A percentile compares a stretch with the other conserved stretches of the same genome.
phyloP scores from a whole-genome alignment of 164 flowering plant species.

The Vitis amurensis region DNA sequence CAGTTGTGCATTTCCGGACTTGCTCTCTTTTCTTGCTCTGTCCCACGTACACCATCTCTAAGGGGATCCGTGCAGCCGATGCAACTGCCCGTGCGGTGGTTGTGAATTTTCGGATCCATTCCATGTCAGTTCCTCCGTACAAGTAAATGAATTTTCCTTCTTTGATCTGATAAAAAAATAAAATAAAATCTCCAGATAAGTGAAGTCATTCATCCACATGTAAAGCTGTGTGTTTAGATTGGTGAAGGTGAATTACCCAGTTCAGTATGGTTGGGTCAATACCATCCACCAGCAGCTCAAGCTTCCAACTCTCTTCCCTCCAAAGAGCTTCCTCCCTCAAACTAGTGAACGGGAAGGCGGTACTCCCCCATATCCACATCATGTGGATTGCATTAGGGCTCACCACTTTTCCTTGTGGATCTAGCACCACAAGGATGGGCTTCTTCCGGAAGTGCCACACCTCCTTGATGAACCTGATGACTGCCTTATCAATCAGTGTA shows the following conservation, averaged over 20 bases:
- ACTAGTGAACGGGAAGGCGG: conserved; percentile 42
- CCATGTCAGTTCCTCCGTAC: conserved; percentile 28
- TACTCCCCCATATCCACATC: conserved; percentile 5
- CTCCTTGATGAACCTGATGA: conserved; percentile 14
- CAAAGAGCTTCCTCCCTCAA: conserved; percentile 36
- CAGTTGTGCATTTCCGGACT: too few species aligned
- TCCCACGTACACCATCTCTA: conserved; percentile 28
- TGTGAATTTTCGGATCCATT: conserved; percentile 24
- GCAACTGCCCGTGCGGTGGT: neutral
- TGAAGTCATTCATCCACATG: neutral
- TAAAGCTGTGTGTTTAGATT: neutral
- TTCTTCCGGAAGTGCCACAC: conserved; percentile 5
- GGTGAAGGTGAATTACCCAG: conserved; percentile 30
- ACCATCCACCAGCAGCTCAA: conserved; percentile 37
- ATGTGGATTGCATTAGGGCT: neutral
- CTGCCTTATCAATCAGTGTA: conserved; percentile 10
- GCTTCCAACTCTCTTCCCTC: conserved; percentile 42
- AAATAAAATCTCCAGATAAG: neutral
- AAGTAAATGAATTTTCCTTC: conserved; percentile 23
- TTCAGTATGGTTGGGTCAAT: conserved; percentile 25
- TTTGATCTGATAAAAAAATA: conserved; percentile 14
- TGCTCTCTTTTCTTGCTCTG: conserved; percentile 10
- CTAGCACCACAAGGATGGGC: neutral
- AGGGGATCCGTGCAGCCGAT: neutral
- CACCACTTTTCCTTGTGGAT: neutral